phyloP scores from a whole-genome alignment of 768 basidiomycete species.

The Russula griseocarnosa region DNA sequence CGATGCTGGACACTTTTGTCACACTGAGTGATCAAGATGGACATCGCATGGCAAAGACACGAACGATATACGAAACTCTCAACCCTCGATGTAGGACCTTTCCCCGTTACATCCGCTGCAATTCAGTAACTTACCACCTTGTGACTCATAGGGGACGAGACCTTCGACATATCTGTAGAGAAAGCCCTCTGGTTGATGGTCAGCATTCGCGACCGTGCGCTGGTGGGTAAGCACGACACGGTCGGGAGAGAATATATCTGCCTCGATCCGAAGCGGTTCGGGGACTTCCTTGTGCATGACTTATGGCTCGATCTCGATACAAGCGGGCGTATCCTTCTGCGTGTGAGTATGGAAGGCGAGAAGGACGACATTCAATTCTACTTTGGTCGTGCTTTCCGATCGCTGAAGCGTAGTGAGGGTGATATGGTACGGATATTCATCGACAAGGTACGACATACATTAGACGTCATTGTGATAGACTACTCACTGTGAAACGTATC shows the following conservation, averaged over 20 bases:
- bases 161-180: conserved; percentile 90
- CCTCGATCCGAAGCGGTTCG: conserved; percentile 82
- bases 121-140: conserved; percentile 19
- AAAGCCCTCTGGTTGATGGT: conserved; percentile 97
- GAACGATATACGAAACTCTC: conserved; percentile 89
- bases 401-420: conserved; percentile 84
- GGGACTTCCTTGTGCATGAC: conserved; percentile 87
- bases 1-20: conserved; percentile 86
- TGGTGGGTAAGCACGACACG: conserved; percentile 90
- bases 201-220: conserved; percentile 84
- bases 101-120: neutral
- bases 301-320: conserved; percentile 89
- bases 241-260: conserved; percentile 90
- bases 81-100: conserved; percentile 77
- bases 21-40: conserved; percentile 93
- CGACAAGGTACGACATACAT: conserved; percentile 69
- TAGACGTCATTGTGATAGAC: neutral
- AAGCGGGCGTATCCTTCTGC: conserved; percentile 75
- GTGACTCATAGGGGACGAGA: conserved; percentile 78
- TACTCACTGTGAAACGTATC: neutral
- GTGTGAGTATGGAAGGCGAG: conserved; percentile 98
- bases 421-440: conserved; percentile 97
- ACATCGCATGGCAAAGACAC: conserved; percentile 85
- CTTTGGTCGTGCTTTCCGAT: conserved; percentile 93
- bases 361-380: conserved; percentile 97